Conservation (phyloP, 257 asterid species). For the Mentha longifolia region DNA sequence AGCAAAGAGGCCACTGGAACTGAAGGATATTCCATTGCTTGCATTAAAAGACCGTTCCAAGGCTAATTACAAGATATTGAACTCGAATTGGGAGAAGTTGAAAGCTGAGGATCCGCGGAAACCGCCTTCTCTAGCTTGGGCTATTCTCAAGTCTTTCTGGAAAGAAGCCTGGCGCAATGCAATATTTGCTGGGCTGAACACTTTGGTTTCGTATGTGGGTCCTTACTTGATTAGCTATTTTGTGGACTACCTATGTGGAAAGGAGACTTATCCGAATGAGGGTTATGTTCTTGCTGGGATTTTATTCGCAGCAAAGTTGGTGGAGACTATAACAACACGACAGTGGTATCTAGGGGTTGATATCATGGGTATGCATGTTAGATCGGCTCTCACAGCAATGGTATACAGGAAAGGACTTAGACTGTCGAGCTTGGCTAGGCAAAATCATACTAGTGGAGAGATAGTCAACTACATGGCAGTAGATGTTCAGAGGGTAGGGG, state of each 20-base stretch:
- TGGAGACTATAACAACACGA: constrained; percentile 77
- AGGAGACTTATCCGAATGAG: constrained; percentile 63
- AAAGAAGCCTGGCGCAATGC: constrained; percentile 86
- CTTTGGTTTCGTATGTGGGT: constrained; percentile 85
- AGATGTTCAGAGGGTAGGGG: constrained; percentile 61
- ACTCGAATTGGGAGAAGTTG: constrained; percentile 83
- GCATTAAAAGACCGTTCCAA: constrained; percentile 89
- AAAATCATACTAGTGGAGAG: constrained; percentile 56
- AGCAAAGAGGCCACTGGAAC: constrained; percentile 92
- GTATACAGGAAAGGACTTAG: constrained; percentile 66
- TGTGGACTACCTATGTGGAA: constrained; percentile 78
- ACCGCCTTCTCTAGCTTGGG: constrained; percentile 87
- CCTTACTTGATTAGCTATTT: constrained; percentile 90
- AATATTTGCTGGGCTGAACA: constrained; percentile 71
- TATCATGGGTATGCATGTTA: constrained; percentile 88
- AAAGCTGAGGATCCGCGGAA: constrained; percentile 62
- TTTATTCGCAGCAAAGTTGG: constrained; percentile 75
- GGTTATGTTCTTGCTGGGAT: constrained; percentile 81
- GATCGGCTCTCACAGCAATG: constrained; percentile 95
- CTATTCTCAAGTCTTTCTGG: constrained; percentile 81
- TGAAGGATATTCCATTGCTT: constrained; percentile 85
- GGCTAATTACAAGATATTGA: constrained; percentile 72
- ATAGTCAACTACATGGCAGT: constrained; percentile 62
- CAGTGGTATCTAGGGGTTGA: constrained; percentile 96
- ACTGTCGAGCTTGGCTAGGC: constrained; percentile 57